Evolutionary conservation across 2,329 filamentous ascomycete genomes (phyloP), one percentile per base, ranked within the genome.

Genomic region (Davidsoniella eucalypti): DNA sequence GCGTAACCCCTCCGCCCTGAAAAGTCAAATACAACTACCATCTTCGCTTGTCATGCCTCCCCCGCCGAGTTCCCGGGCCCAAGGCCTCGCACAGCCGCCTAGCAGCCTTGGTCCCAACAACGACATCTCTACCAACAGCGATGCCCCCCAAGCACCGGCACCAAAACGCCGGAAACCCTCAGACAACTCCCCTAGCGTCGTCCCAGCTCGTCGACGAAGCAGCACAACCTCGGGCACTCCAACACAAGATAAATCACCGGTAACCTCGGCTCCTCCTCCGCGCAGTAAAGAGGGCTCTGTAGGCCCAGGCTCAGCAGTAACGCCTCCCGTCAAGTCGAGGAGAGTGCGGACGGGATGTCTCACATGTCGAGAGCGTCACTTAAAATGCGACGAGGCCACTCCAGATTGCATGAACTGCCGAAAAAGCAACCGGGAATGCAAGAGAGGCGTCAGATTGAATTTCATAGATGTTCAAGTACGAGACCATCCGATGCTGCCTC

Each of bases 311-410:
- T 44, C 43, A 17, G 39, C 44, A 36, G 37, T 49, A 47, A 47
- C 36, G 21, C 33, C 41, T 5, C 48, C 49, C 21, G 37, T 60
- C 55, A 90, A 88, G 63, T 80, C 86, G n/a, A 90, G 82, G 65
- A 74, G 88, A 56, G 87, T 93, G 16, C 79, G 90, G 44, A 95
- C 88, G 2, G 88, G 88, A 37, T 95, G 88, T 25, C 67, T 94
- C 56, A 95, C 88, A 2, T 95, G 88, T 64, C 75, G 88, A 57
- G 84, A 94, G 63, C 72, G 87, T 44, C 88, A 94, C 68, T 69
- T 94, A 47, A 94, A 94, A 64, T 94, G 88, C 63, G 88, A 94
- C 60, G 87, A 94, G 63, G 80, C 71, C 4, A 58, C 65, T 3
- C 75, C 73, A 5, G 67, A 71, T 33, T 78, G 75, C 55, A 70